Conservation (phyloP, 2,329 filamentous ascomycete genomes). For the Diaporthe humulicola region DNA sequence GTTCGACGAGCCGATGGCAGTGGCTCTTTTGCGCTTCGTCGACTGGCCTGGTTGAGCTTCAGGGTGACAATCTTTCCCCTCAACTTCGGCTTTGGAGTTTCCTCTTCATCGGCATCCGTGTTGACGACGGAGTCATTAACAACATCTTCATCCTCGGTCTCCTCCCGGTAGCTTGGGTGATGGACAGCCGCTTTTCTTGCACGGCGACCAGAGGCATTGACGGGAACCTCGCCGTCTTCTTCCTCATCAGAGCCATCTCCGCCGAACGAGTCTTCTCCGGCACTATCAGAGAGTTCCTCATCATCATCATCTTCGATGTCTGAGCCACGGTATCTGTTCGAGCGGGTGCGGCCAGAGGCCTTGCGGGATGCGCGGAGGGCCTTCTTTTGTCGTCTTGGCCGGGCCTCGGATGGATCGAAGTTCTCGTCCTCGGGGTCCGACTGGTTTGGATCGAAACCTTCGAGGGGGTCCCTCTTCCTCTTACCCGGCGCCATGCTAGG, state of each 20-base stretch:
- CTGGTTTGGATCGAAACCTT: slow-evolving; percentile 75
- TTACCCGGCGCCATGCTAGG: slow-evolving; percentile 59
- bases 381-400: slow-evolving; percentile 56
- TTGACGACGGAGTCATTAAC: slow-evolving; percentile 44
- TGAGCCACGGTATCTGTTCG: slow-evolving; percentile 66
- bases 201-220: slow-evolving; percentile 62
- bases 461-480: slow-evolving; percentile 68
- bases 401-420: slow-evolving; percentile 68
- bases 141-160: slow-evolving; percentile 56
- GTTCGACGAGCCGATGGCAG: slow-evolving; percentile 59
- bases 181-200: slow-evolving; percentile 63
- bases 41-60: slow-evolving; percentile 47
- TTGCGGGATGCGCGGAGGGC: slow-evolving; percentile 51
- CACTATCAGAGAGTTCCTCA: slow-evolving; percentile 67
- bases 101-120: slow-evolving; percentile 47
- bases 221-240: slow-evolving; percentile 54
- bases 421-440: slow-evolving; percentile 77
- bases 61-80: slow-evolving; percentile 60
- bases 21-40: slow-evolving; percentile 35
- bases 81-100: slow-evolving; percentile 44
- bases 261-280: slow-evolving; percentile 63
- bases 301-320: slow-evolving; percentile 75
- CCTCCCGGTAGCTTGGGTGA: slow-evolving; percentile 62
- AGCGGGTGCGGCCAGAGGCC: slow-evolving; percentile 42
- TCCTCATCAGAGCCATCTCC: slow-evolving; percentile 59